Percentiles rank a stretch among this genome's conserved stretches.
Evolutionary conservation across 371 early-diverging fungal genomes (phyloP).

Genomic region (Mucor piriformis): DNA sequence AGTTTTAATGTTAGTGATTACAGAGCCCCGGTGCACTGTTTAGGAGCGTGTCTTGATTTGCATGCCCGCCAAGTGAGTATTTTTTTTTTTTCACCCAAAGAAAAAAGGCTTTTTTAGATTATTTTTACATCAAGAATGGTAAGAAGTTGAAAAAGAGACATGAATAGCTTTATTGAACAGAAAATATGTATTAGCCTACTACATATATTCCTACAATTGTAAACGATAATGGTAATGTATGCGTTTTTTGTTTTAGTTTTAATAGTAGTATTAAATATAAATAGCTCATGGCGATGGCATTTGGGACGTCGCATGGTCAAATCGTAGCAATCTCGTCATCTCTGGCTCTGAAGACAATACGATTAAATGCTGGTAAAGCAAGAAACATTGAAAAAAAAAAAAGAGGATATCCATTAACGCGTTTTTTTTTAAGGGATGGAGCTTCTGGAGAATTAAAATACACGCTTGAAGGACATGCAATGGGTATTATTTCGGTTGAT

Average conservation of each 20-base stretch:
- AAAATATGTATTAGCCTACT: constrained; percentile 50
- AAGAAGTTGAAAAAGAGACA: not conserved
- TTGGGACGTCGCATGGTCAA: constrained; percentile 82
- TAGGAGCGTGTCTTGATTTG: no score
- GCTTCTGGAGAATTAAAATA: constrained; percentile 57
- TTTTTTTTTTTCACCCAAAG: no score
- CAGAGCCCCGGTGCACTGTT: no score
- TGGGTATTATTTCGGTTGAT: constrained; percentile 82
- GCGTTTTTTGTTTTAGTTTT: not conserved
- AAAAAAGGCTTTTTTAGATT: no score
- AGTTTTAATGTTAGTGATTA: no score
- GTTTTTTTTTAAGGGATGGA: constrained; percentile 59
- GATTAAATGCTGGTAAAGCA: constrained; percentile 76
- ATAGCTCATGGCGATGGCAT: constrained; percentile 83
- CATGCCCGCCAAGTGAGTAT: no score
- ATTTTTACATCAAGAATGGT: not conserved
- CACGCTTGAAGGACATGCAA: constrained; percentile 73
- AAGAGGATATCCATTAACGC: not conserved
- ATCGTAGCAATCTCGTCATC: constrained; percentile 62
- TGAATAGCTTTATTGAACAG: no score
- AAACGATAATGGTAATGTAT: constrained; percentile 55
- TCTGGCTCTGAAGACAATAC: constrained; percentile 81
- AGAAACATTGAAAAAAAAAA: not conserved
- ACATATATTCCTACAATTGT: constrained; percentile 60
- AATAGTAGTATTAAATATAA: not conserved